Percentiles rank a stretch among this genome's conserved stretches.
These are phyloP conservation scores for Ceratobasidium sp. DNA, from an alignment of 1,284 basidiomycete species.

Conservation along the genomic window DNA sequence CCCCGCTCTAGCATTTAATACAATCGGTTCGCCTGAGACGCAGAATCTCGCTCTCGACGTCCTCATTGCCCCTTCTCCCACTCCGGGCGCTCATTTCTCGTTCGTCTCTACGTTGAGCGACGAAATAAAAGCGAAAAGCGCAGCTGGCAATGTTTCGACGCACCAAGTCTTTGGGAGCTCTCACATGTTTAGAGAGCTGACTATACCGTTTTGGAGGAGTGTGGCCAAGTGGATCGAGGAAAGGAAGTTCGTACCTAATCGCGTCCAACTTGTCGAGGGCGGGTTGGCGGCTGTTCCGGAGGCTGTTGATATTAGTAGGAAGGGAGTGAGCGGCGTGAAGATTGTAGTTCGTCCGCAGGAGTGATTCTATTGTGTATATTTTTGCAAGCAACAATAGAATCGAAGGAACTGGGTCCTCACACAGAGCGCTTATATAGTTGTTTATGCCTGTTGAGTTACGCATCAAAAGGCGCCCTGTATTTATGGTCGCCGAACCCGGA, in stretches of 20 bases:
- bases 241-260: constrained; percentile 29
- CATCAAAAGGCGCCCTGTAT: no score
- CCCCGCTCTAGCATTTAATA: constrained; percentile 56
- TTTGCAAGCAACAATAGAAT: no score
- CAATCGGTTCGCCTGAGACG: constrained; percentile 53
- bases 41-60: constrained; percentile 52
- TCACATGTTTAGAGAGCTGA: constrained; percentile 5
- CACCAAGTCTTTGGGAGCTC: constrained; percentile 9
- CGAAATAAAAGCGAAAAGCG: constrained; percentile 12
- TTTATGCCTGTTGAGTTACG: no score
- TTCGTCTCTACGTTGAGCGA: background rate
- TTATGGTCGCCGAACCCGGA: no score
- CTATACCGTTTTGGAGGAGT: constrained; percentile 22
- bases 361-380: background rate
- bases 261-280: constrained; percentile 9
- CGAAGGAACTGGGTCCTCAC: no score
- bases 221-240: constrained; percentile 36
- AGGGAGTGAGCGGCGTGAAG: constrained; percentile 43
- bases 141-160: constrained; percentile 16
- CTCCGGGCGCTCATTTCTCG: constrained; percentile 7
- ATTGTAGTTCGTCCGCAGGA: constrained; percentile 38
- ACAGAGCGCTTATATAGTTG: no score
- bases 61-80: constrained; percentile 43
- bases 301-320: background rate
- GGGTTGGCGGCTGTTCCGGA: background rate